Evolutionary conservation across 2,329 filamentous ascomycete genomes (phyloP).

Genomic region (Tolypocladium capitatum): DNA sequence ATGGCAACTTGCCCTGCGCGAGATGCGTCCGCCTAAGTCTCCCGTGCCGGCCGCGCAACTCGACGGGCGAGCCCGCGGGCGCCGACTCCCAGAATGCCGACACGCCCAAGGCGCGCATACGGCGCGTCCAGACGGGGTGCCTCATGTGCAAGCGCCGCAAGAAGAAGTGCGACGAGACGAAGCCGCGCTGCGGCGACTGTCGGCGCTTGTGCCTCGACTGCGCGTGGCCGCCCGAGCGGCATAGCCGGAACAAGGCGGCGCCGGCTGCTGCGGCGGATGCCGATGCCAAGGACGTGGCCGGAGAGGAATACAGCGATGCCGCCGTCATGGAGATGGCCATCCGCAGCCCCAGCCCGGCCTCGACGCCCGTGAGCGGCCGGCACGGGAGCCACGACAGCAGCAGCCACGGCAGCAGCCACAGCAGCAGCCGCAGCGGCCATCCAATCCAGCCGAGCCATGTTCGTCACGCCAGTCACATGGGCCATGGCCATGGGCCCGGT

Average conservation of each 20-base stretch:
- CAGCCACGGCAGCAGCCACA: too few species aligned
- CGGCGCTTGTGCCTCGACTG: conserved; percentile 20
- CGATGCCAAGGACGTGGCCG: neutral
- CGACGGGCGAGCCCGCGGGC: conserved; percentile 2
- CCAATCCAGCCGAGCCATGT: conserved; percentile 1
- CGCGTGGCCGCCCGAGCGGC: conserved; percentile 15
- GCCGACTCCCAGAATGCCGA: conserved; percentile 6
- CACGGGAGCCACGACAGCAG: conserved; percentile 7
- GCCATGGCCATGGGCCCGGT: conserved; percentile 3
- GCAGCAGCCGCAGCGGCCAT: conserved; percentile 2
- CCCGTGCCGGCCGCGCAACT: conserved; percentile 16
- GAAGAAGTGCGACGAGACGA: conserved; percentile 34
- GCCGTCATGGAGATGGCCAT: conserved; percentile 9
- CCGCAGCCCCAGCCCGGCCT: conserved; percentile 10
- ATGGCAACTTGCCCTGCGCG: conserved; percentile 18
- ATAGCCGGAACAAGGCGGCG: conserved; percentile 6
- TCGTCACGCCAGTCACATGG: neutral
- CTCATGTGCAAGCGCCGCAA: conserved; percentile 31
- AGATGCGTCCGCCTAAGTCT: conserved; percentile 19
- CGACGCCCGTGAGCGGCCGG: conserved; percentile 5
- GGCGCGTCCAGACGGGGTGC: conserved; percentile 25
- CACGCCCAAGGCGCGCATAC: conserved; percentile 19
- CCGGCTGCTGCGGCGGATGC: conserved; percentile 3
- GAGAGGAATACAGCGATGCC: neutral
- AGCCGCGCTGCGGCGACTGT: conserved; percentile 27